A percentile compares a stretch with the other conserved stretches of the same genome.
These are phyloP conservation scores for Xylaria scruposa DNA, from an alignment of 495 filamentous ascomycete species.

Conservation along the genomic window DNA sequence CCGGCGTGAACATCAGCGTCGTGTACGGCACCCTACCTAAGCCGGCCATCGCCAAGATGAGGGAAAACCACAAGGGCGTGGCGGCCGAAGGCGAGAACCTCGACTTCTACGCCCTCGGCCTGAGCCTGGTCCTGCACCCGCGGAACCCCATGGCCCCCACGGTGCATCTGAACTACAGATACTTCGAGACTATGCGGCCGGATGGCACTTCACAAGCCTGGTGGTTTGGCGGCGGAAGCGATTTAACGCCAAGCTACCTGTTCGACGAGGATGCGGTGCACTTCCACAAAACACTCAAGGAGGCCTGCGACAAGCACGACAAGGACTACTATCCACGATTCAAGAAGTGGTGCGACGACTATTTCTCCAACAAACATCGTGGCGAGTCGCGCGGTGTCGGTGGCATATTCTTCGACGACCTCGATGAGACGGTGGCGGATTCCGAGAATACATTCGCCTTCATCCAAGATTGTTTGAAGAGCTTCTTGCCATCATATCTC, in stretches of 20 bases:
- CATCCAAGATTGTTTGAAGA: slow-evolving; percentile 78
- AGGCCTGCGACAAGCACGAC: slow-evolving; percentile 92
- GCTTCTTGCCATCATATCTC: slow-evolving; percentile 90
- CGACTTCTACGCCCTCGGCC: slow-evolving; percentile 91
- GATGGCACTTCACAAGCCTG: slow-evolving; percentile 79
- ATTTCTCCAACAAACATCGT: slow-evolving; percentile 93
- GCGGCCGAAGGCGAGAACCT: slow-evolving; percentile 70
- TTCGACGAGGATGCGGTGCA: slow-evolving; percentile 97
- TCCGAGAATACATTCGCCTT: slow-evolving; percentile 94
- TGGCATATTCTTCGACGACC: slow-evolving; percentile 98
- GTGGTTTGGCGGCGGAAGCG: slow-evolving; percentile 98
- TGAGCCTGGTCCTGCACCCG: slow-evolving; percentile 92
- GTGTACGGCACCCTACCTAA: slow-evolving; percentile 93
- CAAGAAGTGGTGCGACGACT: slow-evolving; percentile 98
- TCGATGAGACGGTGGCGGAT: slow-evolving; percentile 80
- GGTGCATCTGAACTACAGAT: slow-evolving; percentile 97
- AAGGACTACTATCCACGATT: slow-evolving; percentile 91
- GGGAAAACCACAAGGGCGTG: slow-evolving; percentile 91
- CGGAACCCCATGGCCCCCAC: slow-evolving; percentile 96
- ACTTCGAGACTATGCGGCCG: slow-evolving; percentile 90
- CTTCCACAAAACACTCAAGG: slow-evolving; percentile 93
- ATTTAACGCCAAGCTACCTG: slow-evolving; percentile 91
- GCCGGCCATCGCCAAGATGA: slow-evolving; percentile 90
- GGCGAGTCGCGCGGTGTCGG: slow-evolving; percentile 88
- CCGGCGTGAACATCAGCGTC: slow-evolving; percentile 91